Percentiles rank a stretch among this genome's conserved stretches.
These are phyloP conservation scores for Exserohilum rostratum DNA, from an alignment of 2,329 filamentous ascomycete species.

Conservation along the genomic window DNA sequence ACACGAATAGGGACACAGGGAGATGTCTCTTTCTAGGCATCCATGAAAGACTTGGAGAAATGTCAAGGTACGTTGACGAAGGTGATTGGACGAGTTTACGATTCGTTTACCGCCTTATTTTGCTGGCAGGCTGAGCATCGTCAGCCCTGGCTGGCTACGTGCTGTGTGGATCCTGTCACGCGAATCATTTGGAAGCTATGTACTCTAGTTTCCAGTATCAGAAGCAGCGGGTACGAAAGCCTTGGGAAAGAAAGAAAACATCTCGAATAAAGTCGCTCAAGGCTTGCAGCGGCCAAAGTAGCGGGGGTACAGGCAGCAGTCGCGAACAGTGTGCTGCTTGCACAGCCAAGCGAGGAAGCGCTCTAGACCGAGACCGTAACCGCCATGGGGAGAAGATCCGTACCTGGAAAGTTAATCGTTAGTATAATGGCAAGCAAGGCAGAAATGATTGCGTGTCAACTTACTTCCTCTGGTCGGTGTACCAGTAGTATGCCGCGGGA, in stretches of 20 bases:
- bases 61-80: background rate
- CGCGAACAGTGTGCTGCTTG: conserved; percentile 68
- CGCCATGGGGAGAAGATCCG: conserved; percentile 88
- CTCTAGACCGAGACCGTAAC: conserved; percentile 91
- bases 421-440: conserved; percentile 10
- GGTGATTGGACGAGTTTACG: conserved; percentile 3
- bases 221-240: background rate
- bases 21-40: background rate
- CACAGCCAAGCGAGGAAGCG: conserved; percentile 74
- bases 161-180: background rate
- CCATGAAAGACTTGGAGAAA: background rate
- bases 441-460: conserved; percentile 44
- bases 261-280: conserved; percentile 48
- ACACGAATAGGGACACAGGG: background rate
- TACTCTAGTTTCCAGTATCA: background rate
- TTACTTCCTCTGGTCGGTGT: conserved; percentile 94
- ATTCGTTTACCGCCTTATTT: background rate
- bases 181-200: background rate
- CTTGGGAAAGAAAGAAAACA: background rate
- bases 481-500: conserved; percentile 93
- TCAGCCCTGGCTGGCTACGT: background rate
- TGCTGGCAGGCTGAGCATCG: background rate
- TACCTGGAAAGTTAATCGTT: conserved; percentile 63
- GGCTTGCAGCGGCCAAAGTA: conserved; percentile 84
- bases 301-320: conserved; percentile 77